Conservation (phyloP, 345 rosid genomes). For the Citrus inodora region DNA sequence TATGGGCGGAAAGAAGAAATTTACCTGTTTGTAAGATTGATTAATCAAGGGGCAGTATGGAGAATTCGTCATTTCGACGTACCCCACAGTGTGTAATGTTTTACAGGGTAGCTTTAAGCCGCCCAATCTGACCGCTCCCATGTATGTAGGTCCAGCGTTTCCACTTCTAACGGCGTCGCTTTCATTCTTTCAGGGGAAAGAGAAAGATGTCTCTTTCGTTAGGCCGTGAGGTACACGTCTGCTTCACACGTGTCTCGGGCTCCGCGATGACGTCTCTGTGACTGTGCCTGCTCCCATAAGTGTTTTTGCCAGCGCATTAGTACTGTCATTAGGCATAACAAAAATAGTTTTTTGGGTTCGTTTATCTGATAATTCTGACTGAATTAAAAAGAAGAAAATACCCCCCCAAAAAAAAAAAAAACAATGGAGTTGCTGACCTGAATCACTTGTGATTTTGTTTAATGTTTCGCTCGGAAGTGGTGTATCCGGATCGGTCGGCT, state of each 20-base stretch:
- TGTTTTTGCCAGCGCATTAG: not conserved
- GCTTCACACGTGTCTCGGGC: not conserved
- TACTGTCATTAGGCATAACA: not conserved
- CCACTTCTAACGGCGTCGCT: conserved; percentile 22
- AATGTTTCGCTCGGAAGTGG: not conserved
- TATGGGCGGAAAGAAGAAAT: no score
- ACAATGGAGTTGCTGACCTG: no score
- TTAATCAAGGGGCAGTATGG: not conserved
- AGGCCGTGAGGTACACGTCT: conserved; percentile 1
- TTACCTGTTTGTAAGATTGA: not conserved
- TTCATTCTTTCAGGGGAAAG: not conserved
- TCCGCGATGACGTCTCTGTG: not conserved
- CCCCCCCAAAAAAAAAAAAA: no score
- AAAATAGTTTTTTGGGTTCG: not conserved
- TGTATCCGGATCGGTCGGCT: not conserved
- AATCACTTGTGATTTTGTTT: not conserved
- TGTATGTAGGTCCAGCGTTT: not conserved
- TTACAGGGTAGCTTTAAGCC: conserved; percentile 14
- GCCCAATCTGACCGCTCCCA: conserved; percentile 25
- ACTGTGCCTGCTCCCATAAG: not conserved
- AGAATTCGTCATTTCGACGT: not conserved
- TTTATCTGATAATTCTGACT: no score
- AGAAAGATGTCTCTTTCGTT: no score
- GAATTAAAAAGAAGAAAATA: not conserved
- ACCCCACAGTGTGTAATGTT: not conserved